Conservation (phyloP, 108 stramenopile genomes). For the Conticribra guillardii region DNA sequence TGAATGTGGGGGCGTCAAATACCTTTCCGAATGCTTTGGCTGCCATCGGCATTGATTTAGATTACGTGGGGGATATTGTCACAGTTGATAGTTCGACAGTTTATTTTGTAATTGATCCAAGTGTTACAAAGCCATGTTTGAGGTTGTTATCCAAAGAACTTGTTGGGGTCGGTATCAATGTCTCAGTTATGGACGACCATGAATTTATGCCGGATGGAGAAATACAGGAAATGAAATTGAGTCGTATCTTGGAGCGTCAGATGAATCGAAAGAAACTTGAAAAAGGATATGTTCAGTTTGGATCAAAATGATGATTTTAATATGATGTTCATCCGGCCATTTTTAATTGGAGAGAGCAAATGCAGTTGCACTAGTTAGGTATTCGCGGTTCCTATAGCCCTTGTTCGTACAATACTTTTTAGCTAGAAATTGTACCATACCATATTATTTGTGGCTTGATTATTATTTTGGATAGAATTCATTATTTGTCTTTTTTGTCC, state of each 20-base stretch:
- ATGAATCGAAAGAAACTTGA: conserved; percentile 43
- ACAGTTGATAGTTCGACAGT: conserved; percentile 18
- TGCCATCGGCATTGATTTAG: conserved; percentile 38
- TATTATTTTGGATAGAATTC: too few species aligned
- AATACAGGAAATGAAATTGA: conserved; percentile 51
- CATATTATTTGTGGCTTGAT: too few species aligned
- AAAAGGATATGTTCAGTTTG: conserved; percentile 41
- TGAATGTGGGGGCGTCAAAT: conserved; percentile 40
- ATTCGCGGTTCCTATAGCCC: too few species aligned
- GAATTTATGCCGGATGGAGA: conserved; percentile 51
- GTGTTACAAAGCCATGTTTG: conserved; percentile 32
- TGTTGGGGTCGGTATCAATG: conserved; percentile 31
- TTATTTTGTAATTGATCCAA: conserved; percentile 44
- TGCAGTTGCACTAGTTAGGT: too few species aligned
- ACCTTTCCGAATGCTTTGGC: conserved; percentile 43
- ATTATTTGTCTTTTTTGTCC: neutral
- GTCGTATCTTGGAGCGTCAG: conserved; percentile 34
- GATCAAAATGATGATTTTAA: neutral
- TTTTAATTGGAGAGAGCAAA: too few species aligned
- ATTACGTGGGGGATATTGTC: conserved; percentile 51
- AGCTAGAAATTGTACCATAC: too few species aligned
- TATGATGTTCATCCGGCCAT: too few species aligned
- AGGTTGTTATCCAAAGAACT: conserved; percentile 49
- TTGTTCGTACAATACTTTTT: too few species aligned
- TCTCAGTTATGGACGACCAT: conserved; percentile 25